Conservation (phyloP, 768 basidiomycete species). For the Rhodotorula diobovata region DNA sequence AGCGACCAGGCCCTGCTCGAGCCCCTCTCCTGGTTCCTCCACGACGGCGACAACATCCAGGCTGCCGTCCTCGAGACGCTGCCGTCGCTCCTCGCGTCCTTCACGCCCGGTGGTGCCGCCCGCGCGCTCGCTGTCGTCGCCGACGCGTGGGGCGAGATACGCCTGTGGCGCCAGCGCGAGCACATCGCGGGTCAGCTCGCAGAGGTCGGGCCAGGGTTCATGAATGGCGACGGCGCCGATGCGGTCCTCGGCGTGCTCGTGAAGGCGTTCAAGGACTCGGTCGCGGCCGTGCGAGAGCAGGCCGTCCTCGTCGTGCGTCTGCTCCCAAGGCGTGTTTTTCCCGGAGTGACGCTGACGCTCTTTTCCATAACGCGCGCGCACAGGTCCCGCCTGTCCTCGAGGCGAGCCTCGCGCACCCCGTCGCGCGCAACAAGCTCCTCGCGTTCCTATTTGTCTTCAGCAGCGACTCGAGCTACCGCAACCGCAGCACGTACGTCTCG, state of each 20-base stretch:
- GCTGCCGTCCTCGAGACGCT: conserved; percentile 65
- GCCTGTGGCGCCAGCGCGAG: conserved; percentile 77
- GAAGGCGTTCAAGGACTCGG: conserved; percentile 66
- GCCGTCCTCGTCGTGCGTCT: conserved; percentile 63
- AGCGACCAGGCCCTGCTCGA: conserved; percentile 64
- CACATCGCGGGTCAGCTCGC: conserved; percentile 59
- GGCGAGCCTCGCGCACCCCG: conserved; percentile 40
- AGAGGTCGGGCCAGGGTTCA: conserved; percentile 51
- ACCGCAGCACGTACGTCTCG: conserved; percentile 60
- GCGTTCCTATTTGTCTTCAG: conserved; percentile 25
- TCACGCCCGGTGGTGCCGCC: conserved; percentile 52
- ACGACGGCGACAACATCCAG: conserved; percentile 62
- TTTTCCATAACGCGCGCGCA: too few relatives aligned
- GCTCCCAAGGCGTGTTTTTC: too few relatives aligned
- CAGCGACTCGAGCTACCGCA: conserved; percentile 26
- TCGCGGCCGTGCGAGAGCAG: conserved; percentile 78
- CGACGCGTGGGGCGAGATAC: conserved; percentile 58
- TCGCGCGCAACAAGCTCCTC: conserved; percentile 34
- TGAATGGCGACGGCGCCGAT: conserved; percentile 51
- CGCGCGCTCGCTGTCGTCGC: conserved; percentile 51
- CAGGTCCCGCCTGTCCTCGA: conserved; percentile 34
- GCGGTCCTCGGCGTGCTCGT: conserved; percentile 58
- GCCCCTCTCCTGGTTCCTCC: conserved; percentile 60
- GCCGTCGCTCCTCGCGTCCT: conserved; percentile 59
- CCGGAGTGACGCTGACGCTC: too few relatives aligned